Percentiles rank a stretch among this genome's conserved stretches.
Evolutionary conservation across 768 basidiomycete genomes (phyloP).

Genomic region (Boletus fagicola): DNA sequence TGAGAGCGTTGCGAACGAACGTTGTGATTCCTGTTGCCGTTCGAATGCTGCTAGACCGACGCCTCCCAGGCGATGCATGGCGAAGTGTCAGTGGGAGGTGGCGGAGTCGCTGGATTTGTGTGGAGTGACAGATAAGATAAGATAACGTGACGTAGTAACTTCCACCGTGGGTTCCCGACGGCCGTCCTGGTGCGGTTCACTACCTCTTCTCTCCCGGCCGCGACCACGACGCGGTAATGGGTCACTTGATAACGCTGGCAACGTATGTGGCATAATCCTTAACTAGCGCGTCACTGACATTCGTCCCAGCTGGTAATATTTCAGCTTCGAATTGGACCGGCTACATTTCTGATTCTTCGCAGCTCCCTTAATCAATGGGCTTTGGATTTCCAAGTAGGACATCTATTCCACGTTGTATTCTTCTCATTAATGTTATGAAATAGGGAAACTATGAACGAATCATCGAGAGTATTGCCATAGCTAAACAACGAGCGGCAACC

Average conservation of each 20-base stretch:
- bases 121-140: slow-evolving; percentile 1
- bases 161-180: not conserved
- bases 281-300: not conserved
- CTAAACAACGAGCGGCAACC: slow-evolving; percentile 85
- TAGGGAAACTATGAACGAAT: slow-evolving; percentile 95
- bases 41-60: slow-evolving; percentile 89
- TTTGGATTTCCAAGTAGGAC: slow-evolving; percentile 81
- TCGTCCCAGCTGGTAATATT: slow-evolving; percentile 26
- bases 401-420: not conserved
- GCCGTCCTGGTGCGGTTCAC: not conserved
- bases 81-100: not conserved
- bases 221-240: slow-evolving; percentile 45
- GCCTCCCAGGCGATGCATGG: slow-evolving; percentile 74
- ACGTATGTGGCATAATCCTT: slow-evolving; percentile 52
- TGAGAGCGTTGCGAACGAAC: slow-evolving; percentile 81
- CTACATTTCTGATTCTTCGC: slow-evolving; percentile 13
- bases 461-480: slow-evolving; percentile 79
- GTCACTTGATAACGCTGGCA: slow-evolving; percentile 84
- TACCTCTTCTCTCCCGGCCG: not conserved
- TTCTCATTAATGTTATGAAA: not conserved
- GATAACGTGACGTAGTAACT: slow-evolving; percentile 13
- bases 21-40: slow-evolving; percentile 76
- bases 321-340: not conserved
- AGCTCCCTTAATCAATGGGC: slow-evolving; percentile 98
- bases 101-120: not conserved